Evolutionary conservation across 768 basidiomycete genomes (phyloP), one percentile per base, ranked within the genome.

Genomic region (Collybia sordida): DNA sequence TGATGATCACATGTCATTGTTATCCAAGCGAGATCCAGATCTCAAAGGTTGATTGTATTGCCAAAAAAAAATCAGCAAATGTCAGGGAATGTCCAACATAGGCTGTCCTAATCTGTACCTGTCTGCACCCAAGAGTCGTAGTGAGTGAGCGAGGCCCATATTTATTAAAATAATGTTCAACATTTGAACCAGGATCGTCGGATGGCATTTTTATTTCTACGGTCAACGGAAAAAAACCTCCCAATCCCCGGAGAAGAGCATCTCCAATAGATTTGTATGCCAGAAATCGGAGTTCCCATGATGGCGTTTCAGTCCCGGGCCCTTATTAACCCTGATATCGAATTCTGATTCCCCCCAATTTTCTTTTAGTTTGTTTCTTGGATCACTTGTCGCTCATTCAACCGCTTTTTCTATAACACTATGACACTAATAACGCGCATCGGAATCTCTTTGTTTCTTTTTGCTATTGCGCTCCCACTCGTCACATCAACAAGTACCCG

Each of bases 381-480:
- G 15, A 36, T 6, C 37, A 40, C 39, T 43, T 45, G 52, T 58
- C 59, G 54, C 50, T 58, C 59, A 38, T 57, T 42, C 34, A 35
- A 43, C 7, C 23, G 40, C 39, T 31, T 38, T 23, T 21, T 19
- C 17, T 28, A 47, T 18, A 24, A 42, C 45, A 48, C 37, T 14
- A 55, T 57, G 59, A 17, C 52, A 35, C 44, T 53, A 34, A 49
- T 54, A 37, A 21, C 50, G 35, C 52, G 42, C 40, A 31, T 58
- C 17, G 50, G 43, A 35, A 36, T 36, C 9, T 55, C 63, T 47
- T 47, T 72, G 45, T 49, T 69, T 50, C 54, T 73, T 51, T 59
- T 73, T 42, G 65, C 69, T 17, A 64, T 69, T 41, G 64, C 66
- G 45, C 59, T 68, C 24, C 68, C 69, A 8, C 52, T 70, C 42